Conservation (phyloP, 2,329 filamentous ascomycete genomes). For the Monilinia aucupariae region DNA sequence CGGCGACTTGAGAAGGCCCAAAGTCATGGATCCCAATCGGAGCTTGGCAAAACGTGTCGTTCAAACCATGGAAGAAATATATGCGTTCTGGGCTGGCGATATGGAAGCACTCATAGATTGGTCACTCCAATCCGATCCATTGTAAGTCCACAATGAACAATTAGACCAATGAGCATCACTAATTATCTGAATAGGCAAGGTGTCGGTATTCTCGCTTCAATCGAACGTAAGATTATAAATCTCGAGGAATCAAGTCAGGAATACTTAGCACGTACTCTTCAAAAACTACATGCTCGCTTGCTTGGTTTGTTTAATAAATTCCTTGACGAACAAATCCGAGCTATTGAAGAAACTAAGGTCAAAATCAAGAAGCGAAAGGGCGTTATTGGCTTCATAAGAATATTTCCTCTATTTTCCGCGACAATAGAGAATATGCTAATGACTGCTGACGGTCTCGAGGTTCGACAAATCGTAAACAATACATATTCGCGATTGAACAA, state of each 20-base stretch:
- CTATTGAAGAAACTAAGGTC: conserved; percentile 96
- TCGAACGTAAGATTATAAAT: conserved; percentile 73
- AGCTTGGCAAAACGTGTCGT: conserved; percentile 78
- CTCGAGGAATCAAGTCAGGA: conserved; percentile 91
- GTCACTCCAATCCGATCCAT: conserved; percentile 71
- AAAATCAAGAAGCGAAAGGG: conserved; percentile 98
- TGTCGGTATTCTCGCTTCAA: conserved; percentile 73
- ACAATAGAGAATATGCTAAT: conserved; percentile 80
- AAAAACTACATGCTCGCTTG: conserved; percentile 71
- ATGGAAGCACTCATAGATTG: conserved; percentile 77
- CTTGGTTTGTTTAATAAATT: conserved; percentile 78
- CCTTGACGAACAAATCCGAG: conserved; percentile 88
- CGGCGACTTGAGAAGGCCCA: conserved; percentile 66
- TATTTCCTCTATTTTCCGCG: conserved; percentile 81
- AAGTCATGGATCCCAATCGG: conserved; percentile 83
- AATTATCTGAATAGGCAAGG: conserved; percentile 59
- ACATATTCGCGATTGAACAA: conserved; percentile 86
- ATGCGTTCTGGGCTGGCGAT: conserved; percentile 73
- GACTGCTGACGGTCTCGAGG: conserved; percentile 54
- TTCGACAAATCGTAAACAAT: conserved; percentile 74
- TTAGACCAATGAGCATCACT: conserved; percentile 15
- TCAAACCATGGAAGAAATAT: conserved; percentile 85
- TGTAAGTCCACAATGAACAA: conserved; percentile 52
- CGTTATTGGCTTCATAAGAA: conserved; percentile 89
- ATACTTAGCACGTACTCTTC: conserved; percentile 72